Conservation (phyloP, 1,284 basidiomycete genomes). For the Grifola frondosa region DNA sequence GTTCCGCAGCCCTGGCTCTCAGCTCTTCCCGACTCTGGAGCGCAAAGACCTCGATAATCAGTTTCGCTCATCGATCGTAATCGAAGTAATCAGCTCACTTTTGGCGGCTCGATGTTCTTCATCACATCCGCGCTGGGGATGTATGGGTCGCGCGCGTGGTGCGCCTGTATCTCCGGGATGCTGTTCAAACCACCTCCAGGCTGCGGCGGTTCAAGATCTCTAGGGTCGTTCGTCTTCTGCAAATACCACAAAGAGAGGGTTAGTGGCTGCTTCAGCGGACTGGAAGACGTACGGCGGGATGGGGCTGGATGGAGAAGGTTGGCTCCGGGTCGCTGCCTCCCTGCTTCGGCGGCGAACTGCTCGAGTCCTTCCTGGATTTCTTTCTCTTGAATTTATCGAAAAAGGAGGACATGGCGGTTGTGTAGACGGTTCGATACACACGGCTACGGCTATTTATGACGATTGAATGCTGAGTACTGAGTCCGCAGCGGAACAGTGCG, state of each 20-base stretch:
- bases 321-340: conserved; percentile 34
- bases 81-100: conserved; percentile 17
- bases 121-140: conserved; percentile 33
- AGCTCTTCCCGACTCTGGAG: conserved; percentile 35
- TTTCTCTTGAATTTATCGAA: conserved; percentile 21
- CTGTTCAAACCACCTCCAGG: conserved; percentile 39
- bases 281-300: conserved; percentile 45
- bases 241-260: background rate
- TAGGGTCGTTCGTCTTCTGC: conserved; percentile 52
- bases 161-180: conserved; percentile 33
- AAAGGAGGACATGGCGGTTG: conserved; percentile 15
- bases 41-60: background rate
- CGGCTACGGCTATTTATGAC: no score
- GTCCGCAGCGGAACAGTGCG: conserved; percentile 5
- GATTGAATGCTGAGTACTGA: no score
- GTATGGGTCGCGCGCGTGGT: conserved; percentile 44
- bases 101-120: conserved; percentile 26
- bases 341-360: conserved; percentile 13
- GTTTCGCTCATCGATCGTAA: no score
- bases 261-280: background rate
- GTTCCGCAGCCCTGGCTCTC: conserved; percentile 27
- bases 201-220: conserved; percentile 42
- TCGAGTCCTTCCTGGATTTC: conserved; percentile 10
- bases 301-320: conserved; percentile 46
- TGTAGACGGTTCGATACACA: background rate